Evolutionary conservation across 2,329 filamentous ascomycete species (phyloP).

Genomic region (Xylaria sp.): DNA sequence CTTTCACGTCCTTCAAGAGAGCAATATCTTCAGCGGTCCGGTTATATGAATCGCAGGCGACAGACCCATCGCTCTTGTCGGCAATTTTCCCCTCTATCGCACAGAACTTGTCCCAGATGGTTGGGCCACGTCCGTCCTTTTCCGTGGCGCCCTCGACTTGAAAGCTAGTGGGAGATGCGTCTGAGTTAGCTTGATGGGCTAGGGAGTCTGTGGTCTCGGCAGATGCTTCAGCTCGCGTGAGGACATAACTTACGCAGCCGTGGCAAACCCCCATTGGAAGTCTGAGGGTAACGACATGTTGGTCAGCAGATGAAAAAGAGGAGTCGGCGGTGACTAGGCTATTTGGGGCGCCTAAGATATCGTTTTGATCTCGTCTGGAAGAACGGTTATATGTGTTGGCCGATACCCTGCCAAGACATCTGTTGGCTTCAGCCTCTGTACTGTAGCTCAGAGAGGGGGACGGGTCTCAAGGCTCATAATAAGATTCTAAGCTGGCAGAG

Average conservation of each 20-base stretch:
- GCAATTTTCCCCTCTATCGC: slow-evolving; percentile 83
- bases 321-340: slow-evolving; percentile 35
- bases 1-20: slow-evolving; percentile 77
- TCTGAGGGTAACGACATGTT: slow-evolving; percentile 71
- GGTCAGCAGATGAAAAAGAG: slow-evolving; percentile 33
- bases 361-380: slow-evolving; percentile 45
- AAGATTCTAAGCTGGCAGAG: slow-evolving; percentile 15
- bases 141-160: slow-evolving; percentile 83
- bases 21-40: slow-evolving; percentile 79
- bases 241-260: slow-evolving; percentile 68
- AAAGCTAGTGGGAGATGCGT: slow-evolving; percentile 66
- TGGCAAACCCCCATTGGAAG: slow-evolving; percentile 84
- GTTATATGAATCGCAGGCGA: slow-evolving; percentile 90
- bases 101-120: slow-evolving; percentile 93
- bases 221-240: not conserved
- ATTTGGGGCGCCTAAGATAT: slow-evolving; percentile 37
- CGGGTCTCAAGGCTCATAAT: slow-evolving; percentile 26
- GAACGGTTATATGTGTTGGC: slow-evolving; percentile 44
- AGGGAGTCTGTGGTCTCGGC: not conserved
- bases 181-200: slow-evolving; percentile 30
- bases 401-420: slow-evolving; percentile 42
- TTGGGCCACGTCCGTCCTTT: slow-evolving; percentile 81
- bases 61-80: slow-evolving; percentile 76
- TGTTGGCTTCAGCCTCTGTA: slow-evolving; percentile 25
- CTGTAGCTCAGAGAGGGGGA: slow-evolving; percentile 21